phyloP scores from a whole-genome alignment of 2,329 filamentous ascomycete species.

The Xylariaceae sp. region DNA sequence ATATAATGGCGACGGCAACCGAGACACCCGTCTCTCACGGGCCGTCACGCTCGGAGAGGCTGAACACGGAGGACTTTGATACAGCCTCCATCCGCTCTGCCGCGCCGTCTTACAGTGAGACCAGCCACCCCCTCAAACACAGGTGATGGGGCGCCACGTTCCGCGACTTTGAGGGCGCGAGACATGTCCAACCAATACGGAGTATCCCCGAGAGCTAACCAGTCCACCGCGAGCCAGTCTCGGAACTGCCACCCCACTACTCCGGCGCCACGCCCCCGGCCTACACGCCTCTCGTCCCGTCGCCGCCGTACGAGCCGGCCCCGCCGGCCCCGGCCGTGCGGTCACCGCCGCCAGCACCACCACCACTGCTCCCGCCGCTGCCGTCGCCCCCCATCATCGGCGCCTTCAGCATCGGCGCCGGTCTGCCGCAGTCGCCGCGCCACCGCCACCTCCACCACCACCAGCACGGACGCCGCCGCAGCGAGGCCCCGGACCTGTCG shows the following conservation, averaged over 20 bases:
- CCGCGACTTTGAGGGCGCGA: no score
- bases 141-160: not conserved
- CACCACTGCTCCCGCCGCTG: conserved; percentile 18
- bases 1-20: conserved; percentile 23
- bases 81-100: conserved; percentile 59
- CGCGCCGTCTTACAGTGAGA: conserved; percentile 60
- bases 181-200: not conserved
- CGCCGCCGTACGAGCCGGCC: conserved; percentile 44
- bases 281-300: conserved; percentile 29
- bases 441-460: conserved; percentile 1
- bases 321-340: conserved; percentile 9
- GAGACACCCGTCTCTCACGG: conserved; percentile 18
- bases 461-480: conserved; percentile 15
- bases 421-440: conserved; percentile 45
- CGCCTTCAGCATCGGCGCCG: conserved; percentile 27
- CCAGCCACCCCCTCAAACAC: not conserved
- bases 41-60: conserved; percentile 14
- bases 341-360: conserved; percentile 12
- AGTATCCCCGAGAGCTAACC: conserved; percentile 4
- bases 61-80: conserved; percentile 52
- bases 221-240: conserved; percentile 34
- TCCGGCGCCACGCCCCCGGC: conserved; percentile 38
- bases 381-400: conserved; percentile 21
- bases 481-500: conserved; percentile 27
- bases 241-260: conserved; percentile 58